These are phyloP conservation scores for Eruca vesicaria DNA, from an alignment of 441 rosid genomes.

Conservation along the genomic window DNA sequence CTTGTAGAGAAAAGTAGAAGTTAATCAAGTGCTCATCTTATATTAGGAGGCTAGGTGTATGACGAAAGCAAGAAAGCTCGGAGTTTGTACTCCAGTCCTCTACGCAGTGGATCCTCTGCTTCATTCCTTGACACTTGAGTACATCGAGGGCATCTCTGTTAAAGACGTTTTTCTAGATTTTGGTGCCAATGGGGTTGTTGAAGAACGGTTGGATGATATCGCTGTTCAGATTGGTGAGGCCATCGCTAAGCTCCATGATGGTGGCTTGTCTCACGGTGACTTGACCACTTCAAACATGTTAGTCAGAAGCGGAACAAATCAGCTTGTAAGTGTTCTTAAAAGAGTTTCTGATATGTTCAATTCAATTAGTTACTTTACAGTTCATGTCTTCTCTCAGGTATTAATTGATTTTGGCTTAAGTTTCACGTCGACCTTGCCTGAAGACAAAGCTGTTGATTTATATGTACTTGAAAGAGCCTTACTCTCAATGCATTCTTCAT, in stretches of 20 bases:
- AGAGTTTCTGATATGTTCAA: slow-evolving; percentile 44
- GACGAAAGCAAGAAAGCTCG: slow-evolving; percentile 90
- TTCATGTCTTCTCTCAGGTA: slow-evolving; percentile 47
- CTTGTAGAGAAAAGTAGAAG: not conserved
- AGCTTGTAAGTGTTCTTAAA: slow-evolving; percentile 42
- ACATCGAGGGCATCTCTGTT: slow-evolving; percentile 66
- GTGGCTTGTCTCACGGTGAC: slow-evolving; percentile 95
- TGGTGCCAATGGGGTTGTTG: slow-evolving; percentile 59
- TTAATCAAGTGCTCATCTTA: not conserved
- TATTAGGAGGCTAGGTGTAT: slow-evolving; percentile 87
- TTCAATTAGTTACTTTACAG: not conserved
- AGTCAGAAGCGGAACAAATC: slow-evolving; percentile 56
- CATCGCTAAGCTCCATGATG: slow-evolving; percentile 86
- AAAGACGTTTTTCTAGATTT: slow-evolving; percentile 74
- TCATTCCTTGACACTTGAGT: slow-evolving; percentile 78
- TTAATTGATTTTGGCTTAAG: slow-evolving; percentile 95
- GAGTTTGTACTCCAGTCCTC: slow-evolving; percentile 72
- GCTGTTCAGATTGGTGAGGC: slow-evolving; percentile 85
- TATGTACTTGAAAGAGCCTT: slow-evolving; percentile 94
- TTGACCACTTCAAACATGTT: slow-evolving; percentile 96
- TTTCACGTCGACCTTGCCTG: slow-evolving; percentile 87
- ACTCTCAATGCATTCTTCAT: slow-evolving; percentile 90
- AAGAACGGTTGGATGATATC: slow-evolving; percentile 62
- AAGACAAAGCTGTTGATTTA: slow-evolving; percentile 93
- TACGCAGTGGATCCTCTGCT: slow-evolving; percentile 70